Evolutionary conservation across 805 yeast genomes (phyloP).

Genomic region (Kazachstania kunashirensis): DNA sequence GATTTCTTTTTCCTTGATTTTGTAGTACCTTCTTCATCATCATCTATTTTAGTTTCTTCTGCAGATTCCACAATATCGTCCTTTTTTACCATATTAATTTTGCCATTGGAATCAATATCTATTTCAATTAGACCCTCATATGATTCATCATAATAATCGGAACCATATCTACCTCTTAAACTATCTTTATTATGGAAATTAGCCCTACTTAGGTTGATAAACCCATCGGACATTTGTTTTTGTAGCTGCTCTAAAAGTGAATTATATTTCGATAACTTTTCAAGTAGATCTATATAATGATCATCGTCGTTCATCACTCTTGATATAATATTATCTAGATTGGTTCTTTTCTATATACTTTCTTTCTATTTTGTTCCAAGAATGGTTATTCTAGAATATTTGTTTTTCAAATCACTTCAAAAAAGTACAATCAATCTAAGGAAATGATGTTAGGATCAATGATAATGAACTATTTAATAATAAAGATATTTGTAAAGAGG

Average conservation of each 20-base stretch:
- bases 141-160: slow-evolving; percentile 26
- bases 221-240: slow-evolving; percentile 18
- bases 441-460: too few relatives aligned
- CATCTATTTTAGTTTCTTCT: slow-evolving; percentile 5
- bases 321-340: too few relatives aligned
- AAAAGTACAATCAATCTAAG: too few relatives aligned
- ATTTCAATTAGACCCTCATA: slow-evolving; percentile 19
- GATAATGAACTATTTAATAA: too few relatives aligned
- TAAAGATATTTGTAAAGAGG: too few relatives aligned
- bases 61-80: slow-evolving; percentile 3
- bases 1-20: slow-evolving; percentile 3
- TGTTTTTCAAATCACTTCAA: too few relatives aligned
- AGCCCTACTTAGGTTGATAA: slow-evolving; percentile 22
- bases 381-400: too few relatives aligned
- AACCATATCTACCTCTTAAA: slow-evolving; percentile 25
- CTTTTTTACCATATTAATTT: neutral
- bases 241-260: slow-evolving; percentile 23
- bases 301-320: too few relatives aligned
- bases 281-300: slow-evolving; percentile 10
- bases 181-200: slow-evolving; percentile 27
- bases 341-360: too few relatives aligned
- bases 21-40: slow-evolving; percentile 3
- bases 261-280: slow-evolving; percentile 19
- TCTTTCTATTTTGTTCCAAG: too few relatives aligned
- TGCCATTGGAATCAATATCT: slow-evolving; percentile 1